Base-by-base conservation (phyloP, 768 basidiomycete genomes). In the Leucosporidium creatinivorum region DNA sequence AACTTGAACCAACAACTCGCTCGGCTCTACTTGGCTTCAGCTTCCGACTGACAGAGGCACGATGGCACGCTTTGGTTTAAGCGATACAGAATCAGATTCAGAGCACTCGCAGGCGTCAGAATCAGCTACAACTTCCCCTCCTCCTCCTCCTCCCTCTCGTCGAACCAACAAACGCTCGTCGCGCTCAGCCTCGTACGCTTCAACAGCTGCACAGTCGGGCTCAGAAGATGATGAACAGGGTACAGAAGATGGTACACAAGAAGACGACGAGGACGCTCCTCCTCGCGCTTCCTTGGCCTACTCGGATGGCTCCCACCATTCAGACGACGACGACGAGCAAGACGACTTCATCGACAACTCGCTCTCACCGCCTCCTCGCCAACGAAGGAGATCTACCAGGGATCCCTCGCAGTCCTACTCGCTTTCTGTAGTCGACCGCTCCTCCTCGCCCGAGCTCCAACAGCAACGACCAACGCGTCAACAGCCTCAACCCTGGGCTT, bases 401-500 rank as follows among this genome's bases (percentile, higher is more conserved):
- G 39, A 44, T 12, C 6, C 5, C 12, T 36, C 33, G 10, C 15
- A 44, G 3, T 44, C 39, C 39, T 44, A 44, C 15, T 44, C 39
- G 10, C 39, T 44, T 17, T 44, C 39, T 33, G 33, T 33, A 44
- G 15, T 15, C 8, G 39, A 44, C 13, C 39, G 39, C 39, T 44
- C 39, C 39, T 44, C 39, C 39, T 44, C 39, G 39, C 39, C 39
- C 39, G 39, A 44, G 15, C 39, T 15, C 15, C 39, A 10, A 3
- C 39, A 44, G 15, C 39, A 10, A 3, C 39, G 15, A 15, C 39
- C 39, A 44, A 44, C 39, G 39, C 39, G 39, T 44, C 39, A 44
- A 44, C 39, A 52, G 21, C n/a, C n/a, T 52, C n/a, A 56, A 31
- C 84, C 88, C 49, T 89, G 89, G 87, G 85, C 86, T 19, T 83